Percentiles rank a stretch among this genome's conserved stretches.
phyloP scores from a whole-genome alignment of 1,284 basidiomycete species.

The Trametes polyzona region DNA sequence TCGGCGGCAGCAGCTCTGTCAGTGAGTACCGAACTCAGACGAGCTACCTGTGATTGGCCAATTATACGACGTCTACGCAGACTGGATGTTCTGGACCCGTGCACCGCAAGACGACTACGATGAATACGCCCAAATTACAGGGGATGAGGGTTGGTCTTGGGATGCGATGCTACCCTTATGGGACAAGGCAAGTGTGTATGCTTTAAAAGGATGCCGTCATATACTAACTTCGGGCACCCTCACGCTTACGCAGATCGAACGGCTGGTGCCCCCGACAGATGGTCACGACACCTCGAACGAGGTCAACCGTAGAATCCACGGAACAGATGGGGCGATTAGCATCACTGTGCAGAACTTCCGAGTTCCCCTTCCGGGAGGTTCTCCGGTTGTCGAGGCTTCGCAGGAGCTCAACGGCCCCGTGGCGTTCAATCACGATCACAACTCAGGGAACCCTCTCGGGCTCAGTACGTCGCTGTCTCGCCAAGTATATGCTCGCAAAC shows the following conservation, averaged over 20 bases:
- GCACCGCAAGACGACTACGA: conserved; percentile 42
- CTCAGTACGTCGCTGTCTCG: conserved; percentile 33
- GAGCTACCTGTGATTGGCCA: too few species aligned
- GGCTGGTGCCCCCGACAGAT: conserved; percentile 14
- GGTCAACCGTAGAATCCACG: conserved; percentile 17
- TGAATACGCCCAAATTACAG: conserved; percentile 33
- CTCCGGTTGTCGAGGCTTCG: too few species aligned
- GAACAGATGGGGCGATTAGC: conserved; percentile 34
- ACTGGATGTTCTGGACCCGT: conserved; percentile 46
- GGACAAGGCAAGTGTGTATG: too few species aligned
- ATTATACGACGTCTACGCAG: conserved; percentile 38
- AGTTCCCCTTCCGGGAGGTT: conserved; percentile 46
- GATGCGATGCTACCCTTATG: conserved; percentile 25
- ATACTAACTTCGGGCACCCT: not conserved
- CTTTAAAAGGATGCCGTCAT: too few species aligned
- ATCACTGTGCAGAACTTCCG: conserved; percentile 36
- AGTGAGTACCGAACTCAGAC: conserved; percentile 28
- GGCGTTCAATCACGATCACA: conserved; percentile 43
- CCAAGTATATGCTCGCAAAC: not conserved
- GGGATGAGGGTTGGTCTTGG: conserved; percentile 39
- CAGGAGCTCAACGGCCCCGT: too few species aligned
- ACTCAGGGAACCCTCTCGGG: conserved; percentile 42
- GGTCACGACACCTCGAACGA: conserved; percentile 10
- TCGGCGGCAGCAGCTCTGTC: conserved; percentile 33
- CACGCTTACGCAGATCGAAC: conserved; percentile 12